Evolutionary conservation across 169 alveolate species (phyloP).

Genomic region (Plasmodium billcollinsi): DNA sequence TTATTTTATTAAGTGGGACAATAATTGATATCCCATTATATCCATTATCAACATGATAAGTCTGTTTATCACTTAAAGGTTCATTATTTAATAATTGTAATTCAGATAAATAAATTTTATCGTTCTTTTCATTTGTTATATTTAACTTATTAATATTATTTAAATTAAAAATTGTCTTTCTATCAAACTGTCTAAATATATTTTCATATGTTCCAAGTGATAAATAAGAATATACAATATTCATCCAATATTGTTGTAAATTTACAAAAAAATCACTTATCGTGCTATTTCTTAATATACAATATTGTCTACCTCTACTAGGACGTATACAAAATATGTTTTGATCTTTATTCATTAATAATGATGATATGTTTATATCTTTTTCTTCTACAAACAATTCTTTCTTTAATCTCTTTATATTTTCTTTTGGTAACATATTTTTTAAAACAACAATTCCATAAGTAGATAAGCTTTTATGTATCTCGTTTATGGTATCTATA

Average conservation of each 20-base stretch:
- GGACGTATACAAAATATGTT: constrained; percentile 70
- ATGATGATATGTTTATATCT: constrained; percentile 29
- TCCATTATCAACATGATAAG: constrained; percentile 74
- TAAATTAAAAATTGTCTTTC: constrained; percentile 15
- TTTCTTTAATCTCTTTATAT: constrained; percentile 48
- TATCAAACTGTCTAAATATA: constrained; percentile 14
- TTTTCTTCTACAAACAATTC: constrained; percentile 44
- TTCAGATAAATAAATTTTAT: constrained; percentile 57
- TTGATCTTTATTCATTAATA: constrained; percentile 43
- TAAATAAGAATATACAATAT: constrained; percentile 38
- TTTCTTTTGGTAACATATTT: constrained; percentile 23
- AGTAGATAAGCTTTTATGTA: constrained; percentile 24
- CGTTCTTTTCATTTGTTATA: constrained; percentile 21
- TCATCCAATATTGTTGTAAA: constrained; percentile 66
- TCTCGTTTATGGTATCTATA: constrained; percentile 51
- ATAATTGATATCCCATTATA: constrained; percentile 40
- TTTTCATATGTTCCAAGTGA: constrained; percentile 51
- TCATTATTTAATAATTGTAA: constrained; percentile 64
- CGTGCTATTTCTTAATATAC: constrained; percentile 54
- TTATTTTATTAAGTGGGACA: constrained; percentile 45
- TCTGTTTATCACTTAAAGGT: constrained; percentile 56
- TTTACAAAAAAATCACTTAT: constrained; percentile 43
- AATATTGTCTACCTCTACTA: constrained; percentile 69
- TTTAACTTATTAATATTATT: constrained; percentile 16
- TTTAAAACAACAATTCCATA: constrained; percentile 69